Conservation (phyloP, 2,329 filamentous ascomycete genomes). For the Fusarium redolens region DNA sequence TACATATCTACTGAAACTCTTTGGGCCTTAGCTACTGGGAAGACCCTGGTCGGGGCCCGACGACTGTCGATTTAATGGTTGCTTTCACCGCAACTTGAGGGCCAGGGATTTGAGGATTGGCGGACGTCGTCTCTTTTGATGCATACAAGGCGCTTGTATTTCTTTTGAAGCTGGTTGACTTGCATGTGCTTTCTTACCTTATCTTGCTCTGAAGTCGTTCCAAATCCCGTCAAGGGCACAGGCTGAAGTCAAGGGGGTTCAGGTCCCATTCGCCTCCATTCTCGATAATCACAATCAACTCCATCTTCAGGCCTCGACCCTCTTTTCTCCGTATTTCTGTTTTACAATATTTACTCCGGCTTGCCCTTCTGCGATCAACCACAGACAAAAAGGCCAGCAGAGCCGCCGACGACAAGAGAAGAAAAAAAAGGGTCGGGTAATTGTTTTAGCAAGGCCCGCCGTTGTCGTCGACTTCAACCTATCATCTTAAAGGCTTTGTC, state of each 20-base stretch:
- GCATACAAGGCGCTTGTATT: conserved; percentile 16
- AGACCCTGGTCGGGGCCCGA: conserved; percentile 38
- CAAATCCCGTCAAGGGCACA: conserved; percentile 3
- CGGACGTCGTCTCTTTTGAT: conserved; percentile 25
- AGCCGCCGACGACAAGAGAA: conserved; percentile 5
- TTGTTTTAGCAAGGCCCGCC: conserved; percentile 23
- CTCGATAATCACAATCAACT: conserved; percentile 8
- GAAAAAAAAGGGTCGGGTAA: conserved; percentile 13
- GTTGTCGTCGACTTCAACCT: conserved; percentile 16
- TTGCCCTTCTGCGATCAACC: not conserved
- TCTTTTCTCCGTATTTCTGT: conserved; percentile 20
- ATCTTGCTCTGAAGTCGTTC: conserved; percentile 5
- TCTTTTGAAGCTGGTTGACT: not conserved
- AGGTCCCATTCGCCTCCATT: conserved; percentile 5
- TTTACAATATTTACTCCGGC: conserved; percentile 7
- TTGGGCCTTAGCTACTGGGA: conserved; percentile 32
- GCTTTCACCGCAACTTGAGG: conserved; percentile 47
- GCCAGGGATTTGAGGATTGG: conserved; percentile 33
- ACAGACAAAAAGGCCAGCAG: conserved; percentile 12
- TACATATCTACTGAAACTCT: conserved; percentile 5
- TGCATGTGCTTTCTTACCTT: conserved; percentile 21
- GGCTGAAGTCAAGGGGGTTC: not conserved
- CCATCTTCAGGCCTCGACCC: conserved; percentile 20
- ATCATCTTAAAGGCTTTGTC: conserved; percentile 19
- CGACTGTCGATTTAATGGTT: conserved; percentile 33